These are phyloP conservation scores for Lentinula guzmanii DNA, from an alignment of 768 basidiomycete genomes.

Conservation along the genomic window DNA sequence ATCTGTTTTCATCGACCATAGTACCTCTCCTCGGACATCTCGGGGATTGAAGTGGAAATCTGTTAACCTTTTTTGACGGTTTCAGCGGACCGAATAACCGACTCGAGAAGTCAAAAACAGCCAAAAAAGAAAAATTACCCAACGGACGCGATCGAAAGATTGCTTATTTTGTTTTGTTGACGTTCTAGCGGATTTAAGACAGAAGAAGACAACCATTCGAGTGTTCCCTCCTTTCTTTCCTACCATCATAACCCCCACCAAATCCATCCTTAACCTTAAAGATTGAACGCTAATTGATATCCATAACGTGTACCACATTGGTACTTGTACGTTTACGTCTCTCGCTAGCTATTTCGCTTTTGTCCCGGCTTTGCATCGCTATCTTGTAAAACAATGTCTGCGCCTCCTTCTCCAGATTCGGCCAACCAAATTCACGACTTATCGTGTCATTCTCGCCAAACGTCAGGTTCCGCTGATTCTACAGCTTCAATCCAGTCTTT, in stretches of 20 bases:
- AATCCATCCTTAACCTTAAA: neutral
- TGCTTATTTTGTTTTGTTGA: neutral
- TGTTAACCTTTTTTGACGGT: neutral
- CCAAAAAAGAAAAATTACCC: neutral
- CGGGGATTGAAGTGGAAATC: neutral
- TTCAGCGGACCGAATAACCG: neutral
- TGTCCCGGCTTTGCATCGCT: conserved; percentile 7
- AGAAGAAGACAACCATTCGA: neutral
- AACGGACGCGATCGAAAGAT: neutral
- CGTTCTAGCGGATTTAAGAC: neutral
- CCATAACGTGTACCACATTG: conserved; percentile 3
- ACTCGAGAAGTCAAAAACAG: neutral
- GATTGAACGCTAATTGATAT: neutral
- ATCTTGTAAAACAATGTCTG: conserved; percentile 7
- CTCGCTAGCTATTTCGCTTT: conserved; percentile 5
- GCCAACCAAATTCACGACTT: neutral
- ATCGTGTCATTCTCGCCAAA: conserved; percentile 3
- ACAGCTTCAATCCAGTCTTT: conserved; percentile 8
- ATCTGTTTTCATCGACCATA: neutral
- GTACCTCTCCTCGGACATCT: neutral
- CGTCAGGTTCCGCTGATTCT: conserved; percentile 1
- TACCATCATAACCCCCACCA: conserved; percentile 1
- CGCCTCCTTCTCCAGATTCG: conserved; percentile 6
- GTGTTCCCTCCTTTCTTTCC: neutral
- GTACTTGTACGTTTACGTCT: conserved; percentile 1